Percentiles rank a stretch among this genome's conserved stretches.
These are phyloP conservation scores for Aspergillus sparsus DNA, from an alignment of 495 filamentous ascomycete genomes.

Conservation along the genomic window DNA sequence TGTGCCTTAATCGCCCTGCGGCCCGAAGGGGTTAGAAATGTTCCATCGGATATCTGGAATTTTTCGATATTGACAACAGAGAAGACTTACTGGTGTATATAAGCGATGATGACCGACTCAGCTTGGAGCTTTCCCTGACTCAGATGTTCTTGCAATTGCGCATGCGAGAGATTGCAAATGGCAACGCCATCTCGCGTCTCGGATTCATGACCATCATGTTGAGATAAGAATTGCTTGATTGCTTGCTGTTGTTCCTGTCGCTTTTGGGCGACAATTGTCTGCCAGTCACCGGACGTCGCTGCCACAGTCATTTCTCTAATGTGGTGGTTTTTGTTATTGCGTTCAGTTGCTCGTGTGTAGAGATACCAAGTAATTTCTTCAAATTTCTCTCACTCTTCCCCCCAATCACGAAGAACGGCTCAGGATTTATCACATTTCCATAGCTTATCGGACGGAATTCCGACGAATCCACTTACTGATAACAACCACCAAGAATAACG, in stretches of 20 bases:
- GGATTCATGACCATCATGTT: neutral
- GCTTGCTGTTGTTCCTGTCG: neutral
- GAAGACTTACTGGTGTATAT: conserved; percentile 48
- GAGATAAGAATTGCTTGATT: neutral
- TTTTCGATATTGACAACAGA: neutral
- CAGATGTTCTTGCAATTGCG: conserved; percentile 33
- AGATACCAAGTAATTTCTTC: no score
- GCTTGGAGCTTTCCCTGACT: conserved; percentile 43
- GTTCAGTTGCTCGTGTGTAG: neutral
- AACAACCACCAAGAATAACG: no score
- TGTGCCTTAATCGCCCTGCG: conserved; percentile 53
- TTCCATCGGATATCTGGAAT: neutral
- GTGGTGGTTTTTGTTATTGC: neutral
- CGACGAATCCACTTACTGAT: neutral
- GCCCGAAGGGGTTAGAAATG: neutral
- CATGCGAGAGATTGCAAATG: neutral
- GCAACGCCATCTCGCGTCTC: neutral
- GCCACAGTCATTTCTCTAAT: neutral
- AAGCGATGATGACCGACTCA: conserved; percentile 41
- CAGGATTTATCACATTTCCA: neutral
- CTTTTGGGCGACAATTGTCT: neutral
- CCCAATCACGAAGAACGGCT: neutral
- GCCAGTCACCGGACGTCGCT: neutral
- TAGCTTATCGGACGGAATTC: neutral
- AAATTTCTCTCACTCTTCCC: neutral